Evolutionary conservation across 1,284 basidiomycete species (phyloP).

Genomic region (Meripilus lineatus): DNA sequence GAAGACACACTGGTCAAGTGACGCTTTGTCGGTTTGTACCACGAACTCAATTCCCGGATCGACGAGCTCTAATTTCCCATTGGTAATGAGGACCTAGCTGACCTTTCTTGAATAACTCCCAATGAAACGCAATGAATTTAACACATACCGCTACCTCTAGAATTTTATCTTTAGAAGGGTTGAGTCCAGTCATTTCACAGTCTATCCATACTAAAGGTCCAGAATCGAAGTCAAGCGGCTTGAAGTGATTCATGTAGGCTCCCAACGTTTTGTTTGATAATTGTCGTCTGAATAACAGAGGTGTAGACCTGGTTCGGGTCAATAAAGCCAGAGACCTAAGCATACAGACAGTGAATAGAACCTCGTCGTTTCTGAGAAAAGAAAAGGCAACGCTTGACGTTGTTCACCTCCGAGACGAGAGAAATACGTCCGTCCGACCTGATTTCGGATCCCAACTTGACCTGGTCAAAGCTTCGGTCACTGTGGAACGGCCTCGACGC

Average conservation of each 20-base stretch:
- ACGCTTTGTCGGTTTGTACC: constrained; percentile 57
- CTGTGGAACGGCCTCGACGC: too few species aligned
- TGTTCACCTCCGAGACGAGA: too few species aligned
- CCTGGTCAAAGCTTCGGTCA: too few species aligned
- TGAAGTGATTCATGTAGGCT: constrained; percentile 8
- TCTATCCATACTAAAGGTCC: constrained; percentile 87
- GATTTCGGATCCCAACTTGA: too few species aligned
- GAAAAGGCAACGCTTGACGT: too few species aligned
- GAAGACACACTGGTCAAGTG: constrained; percentile 54
- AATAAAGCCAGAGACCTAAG: too few species aligned
- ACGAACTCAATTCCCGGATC: constrained; percentile 74
- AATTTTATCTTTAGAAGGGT: constrained; percentile 63
- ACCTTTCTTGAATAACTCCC: not conserved
- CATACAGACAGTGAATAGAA: too few species aligned
- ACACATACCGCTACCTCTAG: constrained; percentile 64
- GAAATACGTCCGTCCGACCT: too few species aligned
- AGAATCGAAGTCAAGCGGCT: constrained; percentile 37
- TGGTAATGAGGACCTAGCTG: constrained; percentile 70
- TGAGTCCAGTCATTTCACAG: constrained; percentile 81
- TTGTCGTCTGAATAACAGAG: too few species aligned
- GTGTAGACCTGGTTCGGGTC: too few species aligned
- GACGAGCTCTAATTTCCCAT: constrained; percentile 70
- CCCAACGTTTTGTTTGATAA: too few species aligned
- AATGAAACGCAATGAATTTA: not conserved
- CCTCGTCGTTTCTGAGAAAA: too few species aligned